Evolutionary conservation across 2,329 filamentous ascomycete species (phyloP).

Genomic region (Biscogniauxia mediterranea): DNA sequence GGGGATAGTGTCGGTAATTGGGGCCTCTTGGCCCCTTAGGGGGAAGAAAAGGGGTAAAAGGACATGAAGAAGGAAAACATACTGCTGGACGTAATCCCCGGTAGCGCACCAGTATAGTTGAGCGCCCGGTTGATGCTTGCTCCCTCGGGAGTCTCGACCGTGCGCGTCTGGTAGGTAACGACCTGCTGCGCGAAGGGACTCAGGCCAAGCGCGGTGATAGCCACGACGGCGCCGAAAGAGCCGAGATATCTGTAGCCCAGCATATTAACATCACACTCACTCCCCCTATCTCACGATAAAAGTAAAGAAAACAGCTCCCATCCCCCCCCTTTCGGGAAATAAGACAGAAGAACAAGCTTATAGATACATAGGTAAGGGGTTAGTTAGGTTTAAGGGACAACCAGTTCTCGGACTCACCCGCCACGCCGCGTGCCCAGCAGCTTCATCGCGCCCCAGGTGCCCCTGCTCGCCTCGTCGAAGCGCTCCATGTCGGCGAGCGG

Average conservation of each 20-base stretch:
- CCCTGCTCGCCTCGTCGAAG: constrained; percentile 35
- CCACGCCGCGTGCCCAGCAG: constrained; percentile 28
- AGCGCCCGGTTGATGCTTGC: constrained; percentile 29
- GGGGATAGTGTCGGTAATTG: too few relatives aligned
- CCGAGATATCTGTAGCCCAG: constrained; percentile 21
- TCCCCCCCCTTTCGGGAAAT: not conserved
- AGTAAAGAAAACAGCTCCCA: not conserved
- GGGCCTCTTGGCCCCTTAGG: too few relatives aligned
- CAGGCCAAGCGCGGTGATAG: constrained; percentile 28
- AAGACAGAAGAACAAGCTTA: not conserved
- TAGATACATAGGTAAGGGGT: too few relatives aligned
- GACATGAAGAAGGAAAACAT: constrained; percentile 4
- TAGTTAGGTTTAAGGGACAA: too few relatives aligned
- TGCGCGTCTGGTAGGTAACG: constrained; percentile 27
- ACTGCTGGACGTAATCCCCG: constrained; percentile 24
- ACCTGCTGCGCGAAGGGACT: constrained; percentile 35
- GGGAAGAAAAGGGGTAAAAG: too few relatives aligned
- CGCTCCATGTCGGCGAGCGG: constrained; percentile 33
- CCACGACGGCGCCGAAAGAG: constrained; percentile 30
- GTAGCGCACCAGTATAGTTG: constrained; percentile 29
- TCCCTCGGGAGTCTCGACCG: constrained; percentile 18
- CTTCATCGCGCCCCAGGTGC: constrained; percentile 30
- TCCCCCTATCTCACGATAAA: too few relatives aligned
- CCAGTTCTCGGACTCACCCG: constrained; percentile 31
- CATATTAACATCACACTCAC: not conserved